Conservation (phyloP, 2,329 filamentous ascomycete genomes). For the Aspergillus arachidicola region DNA sequence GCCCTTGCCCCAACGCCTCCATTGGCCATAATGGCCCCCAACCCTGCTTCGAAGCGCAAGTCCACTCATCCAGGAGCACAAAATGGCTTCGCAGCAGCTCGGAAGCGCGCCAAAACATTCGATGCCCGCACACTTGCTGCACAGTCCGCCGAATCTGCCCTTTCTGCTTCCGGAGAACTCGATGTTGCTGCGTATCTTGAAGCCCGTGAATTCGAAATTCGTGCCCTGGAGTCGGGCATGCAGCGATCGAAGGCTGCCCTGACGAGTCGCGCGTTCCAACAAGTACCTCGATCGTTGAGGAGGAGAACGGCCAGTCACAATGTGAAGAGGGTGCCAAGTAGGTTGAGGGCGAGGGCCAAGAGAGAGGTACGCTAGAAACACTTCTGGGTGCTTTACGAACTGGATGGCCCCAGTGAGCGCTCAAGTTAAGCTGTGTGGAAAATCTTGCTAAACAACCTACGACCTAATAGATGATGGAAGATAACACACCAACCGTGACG, state of each 20-base stretch:
- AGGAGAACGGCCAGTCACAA: conserved; percentile 93
- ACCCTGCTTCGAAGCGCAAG: conserved; percentile 37
- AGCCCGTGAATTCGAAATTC: conserved; percentile 86
- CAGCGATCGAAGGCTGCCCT: conserved; percentile 66
- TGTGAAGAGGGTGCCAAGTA: conserved; percentile 81
- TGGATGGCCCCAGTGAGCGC: not conserved
- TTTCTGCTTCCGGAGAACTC: conserved; percentile 71
- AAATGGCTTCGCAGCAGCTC: conserved; percentile 31
- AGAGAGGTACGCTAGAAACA: conserved; percentile 53
- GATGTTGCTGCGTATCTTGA: conserved; percentile 83
- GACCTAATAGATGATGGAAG: conserved; percentile 71
- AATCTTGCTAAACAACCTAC: not conserved
- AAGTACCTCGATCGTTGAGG: conserved; percentile 81
- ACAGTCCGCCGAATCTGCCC: conserved; percentile 48
- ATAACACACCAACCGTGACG: conserved; percentile 84
- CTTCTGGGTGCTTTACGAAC: not conserved
- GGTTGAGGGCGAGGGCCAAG: conserved; percentile 70
- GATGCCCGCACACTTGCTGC: conserved; percentile 48
- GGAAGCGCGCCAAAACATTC: conserved; percentile 47
- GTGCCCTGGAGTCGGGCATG: conserved; percentile 81
- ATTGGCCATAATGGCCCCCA: conserved; percentile 35
- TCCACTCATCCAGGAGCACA: conserved; percentile 21
- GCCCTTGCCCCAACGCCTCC: not conserved
- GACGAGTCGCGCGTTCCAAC: conserved; percentile 80
- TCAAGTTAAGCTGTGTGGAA: not conserved